Percentiles rank a stretch among this genome's conserved stretches.
Evolutionary conservation across 352 stramenopile species (phyloP).

Genomic region (Pythium monospermum): DNA sequence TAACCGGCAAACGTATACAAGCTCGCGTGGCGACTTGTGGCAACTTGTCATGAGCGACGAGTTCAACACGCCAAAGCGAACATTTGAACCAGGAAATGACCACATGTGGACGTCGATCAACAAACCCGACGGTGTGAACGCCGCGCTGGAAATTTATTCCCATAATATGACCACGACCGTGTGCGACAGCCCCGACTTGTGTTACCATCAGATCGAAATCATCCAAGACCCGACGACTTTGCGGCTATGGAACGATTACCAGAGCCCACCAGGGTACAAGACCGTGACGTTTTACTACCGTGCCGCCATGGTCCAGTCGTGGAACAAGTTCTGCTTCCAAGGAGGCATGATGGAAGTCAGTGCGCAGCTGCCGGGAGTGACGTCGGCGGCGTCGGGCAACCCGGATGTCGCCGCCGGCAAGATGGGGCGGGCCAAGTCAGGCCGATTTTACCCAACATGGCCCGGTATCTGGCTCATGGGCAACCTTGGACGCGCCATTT

Average conservation of each 20-base stretch:
- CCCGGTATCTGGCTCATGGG: constrained; percentile 95
- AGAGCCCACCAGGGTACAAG: constrained; percentile 43
- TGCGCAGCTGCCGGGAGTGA: constrained; percentile 76
- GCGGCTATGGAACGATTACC: constrained; percentile 60
- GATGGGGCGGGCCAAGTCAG: constrained; percentile 1
- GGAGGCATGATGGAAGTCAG: constrained; percentile 91
- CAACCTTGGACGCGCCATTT: constrained; percentile 95
- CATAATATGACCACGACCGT: constrained; percentile 66
- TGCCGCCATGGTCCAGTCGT: constrained; percentile 90
- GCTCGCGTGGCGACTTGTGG: constrained; percentile 50
- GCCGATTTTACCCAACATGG: constrained; percentile 81
- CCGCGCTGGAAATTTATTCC: constrained; percentile 60
- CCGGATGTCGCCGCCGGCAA: constrained; percentile 17
- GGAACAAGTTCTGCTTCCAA: constrained; percentile 96
- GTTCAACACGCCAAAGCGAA: constrained; percentile 60
- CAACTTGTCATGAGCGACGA: constrained; percentile 71
- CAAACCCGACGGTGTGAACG: constrained; percentile 69
- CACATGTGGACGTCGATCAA: constrained; percentile 90
- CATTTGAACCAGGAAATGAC: constrained; percentile 91
- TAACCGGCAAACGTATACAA: constrained; percentile 34
- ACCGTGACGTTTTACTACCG: constrained; percentile 57
- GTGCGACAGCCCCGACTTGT: constrained; percentile 42
- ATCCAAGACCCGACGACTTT: constrained; percentile 36
- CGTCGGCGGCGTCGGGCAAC: constrained; percentile 34
- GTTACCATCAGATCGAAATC: constrained; percentile 64